Base-by-base conservation (phyloP, 106 monocot species). In the Apostasia ramifera region DNA sequence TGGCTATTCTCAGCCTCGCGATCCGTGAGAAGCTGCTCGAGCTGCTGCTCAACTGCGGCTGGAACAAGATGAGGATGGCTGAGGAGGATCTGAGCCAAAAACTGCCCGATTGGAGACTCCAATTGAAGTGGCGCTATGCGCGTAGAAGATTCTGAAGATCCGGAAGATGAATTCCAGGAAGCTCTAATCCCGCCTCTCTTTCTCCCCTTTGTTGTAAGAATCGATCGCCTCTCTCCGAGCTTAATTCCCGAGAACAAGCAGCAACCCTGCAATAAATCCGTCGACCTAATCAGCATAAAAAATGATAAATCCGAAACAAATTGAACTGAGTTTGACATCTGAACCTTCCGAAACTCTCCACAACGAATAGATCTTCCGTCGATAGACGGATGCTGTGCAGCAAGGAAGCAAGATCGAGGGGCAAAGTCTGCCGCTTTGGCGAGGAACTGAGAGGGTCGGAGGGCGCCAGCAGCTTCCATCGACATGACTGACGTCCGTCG, bases 1-100 rank as follows among this genome's bases (percentile, higher is more conserved):
- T 72, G 77, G 40, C 43, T 63, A 71, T 83, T 80, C 54, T 86
- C 81, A 45, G 76, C 70, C n/a, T 93, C 86, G 6, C 70, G 81
- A 40, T 83, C 86, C 2, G 72, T 84, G 44, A 86, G 78, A 3
- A 93, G 88, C 74, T 93, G 85, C 54, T 93, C 78, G 8, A 93
- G 86, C 77, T 93, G 92, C 55, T 88, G 81, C 44, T 93, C 92
- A 53, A 84, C 88, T 8, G 88, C 92, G 58, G 92, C 88, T 0
- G 85, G 83, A 37, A 93, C 77, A 6, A 93, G 83, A 68, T 93
- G 88, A 2, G 92, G 92, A 62, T 89, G 81, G 67, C 74, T 93
- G 50, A 74, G 47, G 12, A 93, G 81, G 58, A 93, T 86, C 63
- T 93, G 81, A 0, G 83, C 85, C 12, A 93, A 74, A 68, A 93